Evolutionary conservation across 768 basidiomycete species (phyloP), one percentile per base, ranked within the genome.

Genomic region (Dictyophora rubrovolvata): DNA sequence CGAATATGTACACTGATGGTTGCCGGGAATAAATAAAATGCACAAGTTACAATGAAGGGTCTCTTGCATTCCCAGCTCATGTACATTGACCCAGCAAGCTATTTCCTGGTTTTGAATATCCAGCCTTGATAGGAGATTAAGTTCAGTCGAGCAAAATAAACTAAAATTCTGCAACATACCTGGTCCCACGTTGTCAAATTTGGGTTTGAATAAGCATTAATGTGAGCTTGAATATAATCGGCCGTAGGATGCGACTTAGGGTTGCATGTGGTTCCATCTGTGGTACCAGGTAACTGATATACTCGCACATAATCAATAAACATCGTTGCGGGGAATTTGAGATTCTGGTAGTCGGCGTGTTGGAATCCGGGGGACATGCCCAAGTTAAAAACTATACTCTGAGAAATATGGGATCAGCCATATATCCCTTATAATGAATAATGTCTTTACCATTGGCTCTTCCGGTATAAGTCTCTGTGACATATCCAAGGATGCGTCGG

Each of bases 241-340:
- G 82, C 69, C 1, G 95, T 99, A 0, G 95, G 95, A 59, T 80
- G 75, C 51, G 75, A 77, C 1, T 82, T 72, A 9, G 95, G 95
- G 69, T 90, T 78, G 69, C 95, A 99, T 0, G 86, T 85, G 36
- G 91, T 65, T 10, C 80, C 85, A 56, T 85, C 60, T 46, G 68
- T 75, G n/a, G 81, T 68, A 9, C 86, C 92, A 20, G 81, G 68
- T 36, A 86, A 81, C 73, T 96, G 93, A 64, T 92, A 91, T 54
- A 94, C 79, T 37, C 92, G 84, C 21, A 99, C 80, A 65, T 96
- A 97, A 70, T 97, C 95, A 63, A 98, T 72, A 61, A 80, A 81
- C 88, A 95, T 88, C 60, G 78, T 73, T 7, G 79, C 75, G 0
- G 94, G 95, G 77, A 93, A 95, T 51, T 69, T 65, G 55, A 97